A percentile compares a stretch with the other conserved stretches of the same genome.
These are phyloP conservation scores for Populus hybrid DNA, from an alignment of 441 rosid species.

Conservation along the genomic window DNA sequence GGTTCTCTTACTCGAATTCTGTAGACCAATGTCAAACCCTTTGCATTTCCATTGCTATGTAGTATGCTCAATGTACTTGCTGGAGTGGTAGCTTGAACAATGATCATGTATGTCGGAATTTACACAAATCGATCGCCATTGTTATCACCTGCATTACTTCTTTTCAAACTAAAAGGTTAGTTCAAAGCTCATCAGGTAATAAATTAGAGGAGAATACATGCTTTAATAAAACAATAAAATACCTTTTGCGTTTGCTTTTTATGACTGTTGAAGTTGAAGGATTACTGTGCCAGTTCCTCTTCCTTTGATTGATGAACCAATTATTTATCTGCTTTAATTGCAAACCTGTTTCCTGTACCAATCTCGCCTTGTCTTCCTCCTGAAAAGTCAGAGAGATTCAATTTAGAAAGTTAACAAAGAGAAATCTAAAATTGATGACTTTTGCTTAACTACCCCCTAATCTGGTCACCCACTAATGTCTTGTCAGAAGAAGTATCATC, in stretches of 20 bases:
- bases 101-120: neutral
- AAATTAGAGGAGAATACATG: neutral
- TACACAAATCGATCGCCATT: slow-evolving; percentile 54
- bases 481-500: slow-evolving; percentile 12
- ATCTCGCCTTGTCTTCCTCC: slow-evolving; percentile 97
- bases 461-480: slow-evolving; percentile 17
- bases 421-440: neutral
- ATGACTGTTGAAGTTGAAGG: slow-evolving; percentile 80
- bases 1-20: slow-evolving; percentile 4
- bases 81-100: slow-evolving; percentile 1
- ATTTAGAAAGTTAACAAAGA: neutral
- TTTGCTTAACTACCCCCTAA: slow-evolving; percentile 2
- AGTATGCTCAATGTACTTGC: slow-evolving; percentile 5
- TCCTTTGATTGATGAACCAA: slow-evolving; percentile 98
- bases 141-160: slow-evolving; percentile 96
- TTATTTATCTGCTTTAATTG: slow-evolving; percentile 96
- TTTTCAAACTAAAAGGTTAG: slow-evolving; percentile 32
- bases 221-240: slow-evolving; percentile 14
- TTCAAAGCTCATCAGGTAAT: slow-evolving; percentile 19
- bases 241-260: slow-evolving; percentile 96
- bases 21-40: neutral
- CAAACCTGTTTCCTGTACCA: slow-evolving; percentile 95
- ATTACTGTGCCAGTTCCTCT: slow-evolving; percentile 96
- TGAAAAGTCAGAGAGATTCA: slow-evolving; percentile 23
- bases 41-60: neutral